Evolutionary conservation across 495 filamentous ascomycete genomes (phyloP).

Genomic region (Evansstolkia leycettana): DNA sequence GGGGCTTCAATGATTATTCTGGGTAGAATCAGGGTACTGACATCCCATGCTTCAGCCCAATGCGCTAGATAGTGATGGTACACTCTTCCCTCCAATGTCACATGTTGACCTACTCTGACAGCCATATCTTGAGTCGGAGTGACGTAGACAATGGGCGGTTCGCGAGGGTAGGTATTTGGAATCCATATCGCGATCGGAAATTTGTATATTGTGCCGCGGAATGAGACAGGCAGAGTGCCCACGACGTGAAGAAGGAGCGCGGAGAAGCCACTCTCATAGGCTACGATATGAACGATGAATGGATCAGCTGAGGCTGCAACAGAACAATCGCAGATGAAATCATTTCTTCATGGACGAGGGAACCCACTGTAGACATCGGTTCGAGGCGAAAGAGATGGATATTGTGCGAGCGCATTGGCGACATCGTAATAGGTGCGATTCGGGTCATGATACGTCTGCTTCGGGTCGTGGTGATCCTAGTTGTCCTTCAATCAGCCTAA

Average conservation of each 20-base stretch:
- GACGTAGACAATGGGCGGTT: constrained; percentile 78
- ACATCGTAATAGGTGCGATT: constrained; percentile 89
- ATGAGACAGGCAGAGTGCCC: constrained; percentile 77
- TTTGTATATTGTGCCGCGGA: constrained; percentile 79
- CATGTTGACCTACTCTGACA: constrained; percentile 83
- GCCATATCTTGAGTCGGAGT: constrained; percentile 81
- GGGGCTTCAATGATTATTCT: neutral
- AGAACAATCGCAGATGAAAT: neutral
- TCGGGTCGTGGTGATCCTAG: constrained; percentile 85
- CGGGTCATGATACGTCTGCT: constrained; percentile 82
- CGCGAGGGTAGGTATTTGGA: constrained; percentile 81
- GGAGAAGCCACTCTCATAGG: constrained; percentile 78
- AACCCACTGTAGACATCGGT: constrained; percentile 91
- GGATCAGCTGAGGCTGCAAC: neutral
- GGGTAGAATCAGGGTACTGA: too few species aligned
- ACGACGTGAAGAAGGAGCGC: constrained; percentile 78
- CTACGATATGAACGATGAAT: constrained; percentile 26
- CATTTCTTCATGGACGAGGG: neutral
- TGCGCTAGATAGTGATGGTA: constrained; percentile 92
- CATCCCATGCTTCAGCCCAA: constrained; percentile 85
- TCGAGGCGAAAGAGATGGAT: constrained; percentile 74
- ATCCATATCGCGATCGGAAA: constrained; percentile 93
- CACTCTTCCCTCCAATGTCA: constrained; percentile 84
- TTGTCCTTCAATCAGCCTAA: constrained; percentile 4
- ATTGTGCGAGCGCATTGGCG: constrained; percentile 66